A percentile compares a stretch with the other conserved stretches of the same genome.
Conservation (phyloP, 2,329 filamentous ascomycete species). For the Sphaerulina populicola region DNA sequence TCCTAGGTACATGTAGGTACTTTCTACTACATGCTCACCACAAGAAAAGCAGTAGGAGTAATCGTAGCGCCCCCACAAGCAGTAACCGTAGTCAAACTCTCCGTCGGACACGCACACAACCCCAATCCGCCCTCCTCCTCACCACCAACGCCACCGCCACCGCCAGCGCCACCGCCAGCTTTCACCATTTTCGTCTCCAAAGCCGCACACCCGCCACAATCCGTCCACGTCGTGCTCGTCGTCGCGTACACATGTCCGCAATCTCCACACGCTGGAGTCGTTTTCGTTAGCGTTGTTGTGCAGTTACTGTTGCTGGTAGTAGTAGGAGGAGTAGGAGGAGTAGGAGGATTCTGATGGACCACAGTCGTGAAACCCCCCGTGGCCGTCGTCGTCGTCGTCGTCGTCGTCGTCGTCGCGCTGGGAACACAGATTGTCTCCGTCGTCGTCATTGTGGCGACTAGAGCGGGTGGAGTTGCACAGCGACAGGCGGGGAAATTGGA, state of each 20-base stretch:
- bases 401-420: no score
- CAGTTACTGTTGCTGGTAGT: no score
- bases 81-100: constrained; percentile 6
- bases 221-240: constrained; percentile 7
- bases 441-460: constrained; percentile 5
- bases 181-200: constrained; percentile 7
- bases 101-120: constrained; percentile 13
- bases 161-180: no score
- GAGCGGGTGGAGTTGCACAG: constrained; percentile 4
- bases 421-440: constrained; percentile 7
- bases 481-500: constrained; percentile 11
- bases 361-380: no score
- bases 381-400: no score
- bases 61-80: not conserved
- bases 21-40: no score
- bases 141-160: no score
- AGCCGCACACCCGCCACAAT: constrained; percentile 10
- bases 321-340: no score
- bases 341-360: no score
- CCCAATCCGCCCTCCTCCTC: constrained; percentile 7
- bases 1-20: no score
- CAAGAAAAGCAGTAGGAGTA: not conserved
- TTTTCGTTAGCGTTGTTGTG: constrained; percentile 1
- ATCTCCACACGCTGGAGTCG: constrained; percentile 8
- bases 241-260: constrained; percentile 11